Base-by-base conservation (phyloP, 2,329 filamentous ascomycete species). In the Rosellinia necatrix region DNA sequence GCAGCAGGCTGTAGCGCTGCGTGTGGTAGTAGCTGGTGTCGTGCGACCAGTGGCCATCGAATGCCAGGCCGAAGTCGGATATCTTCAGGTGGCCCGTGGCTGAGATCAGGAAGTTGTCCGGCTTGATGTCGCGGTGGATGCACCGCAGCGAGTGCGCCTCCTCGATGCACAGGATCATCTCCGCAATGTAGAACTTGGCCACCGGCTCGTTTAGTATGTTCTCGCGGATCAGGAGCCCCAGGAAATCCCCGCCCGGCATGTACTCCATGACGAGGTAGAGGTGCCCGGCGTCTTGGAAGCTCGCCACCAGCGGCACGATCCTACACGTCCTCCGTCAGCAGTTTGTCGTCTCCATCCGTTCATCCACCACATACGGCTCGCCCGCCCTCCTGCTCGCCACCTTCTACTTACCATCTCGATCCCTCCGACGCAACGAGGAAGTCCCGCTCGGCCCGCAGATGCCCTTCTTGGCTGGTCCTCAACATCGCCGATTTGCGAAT, bases 261-360 rank as follows among this genome's bases (percentile, higher is more conserved):
- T 96, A 99, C 57, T 97, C 92, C 92, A 97, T 97, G 49, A 97
- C 89, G 5, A 99, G 83, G 67, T 97, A 97, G 5, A 99, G 79
- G 65, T 90, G 91, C 37, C 83, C 81, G 30, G 83, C 77, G 70
- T 97, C 94, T 71, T 97, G 91, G 63, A 97, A 97, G 68, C 91
- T 94, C 46, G 90, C 82, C 47, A 96, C 82, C 30, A 99, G 77
- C 1, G 92, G 90, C 2, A 97, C 90, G 42, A 96, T 86, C 93
- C 84, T 87, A 47, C 1, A 38, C 10, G 34, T 60, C 29, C 24
- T 3, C 52, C 15, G 46, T 64, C 42, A 60, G 40, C 22, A 6
- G 37, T 12, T 17, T 15, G 6, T 35, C 13, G 35, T 38, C 15
- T 22, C 10, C 17, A 24, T 12, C 5, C 8, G 12, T 6, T n/a